Evolutionary conservation across 371 early-diverging fungal species (phyloP).

Genomic region (Circinella minor): DNA sequence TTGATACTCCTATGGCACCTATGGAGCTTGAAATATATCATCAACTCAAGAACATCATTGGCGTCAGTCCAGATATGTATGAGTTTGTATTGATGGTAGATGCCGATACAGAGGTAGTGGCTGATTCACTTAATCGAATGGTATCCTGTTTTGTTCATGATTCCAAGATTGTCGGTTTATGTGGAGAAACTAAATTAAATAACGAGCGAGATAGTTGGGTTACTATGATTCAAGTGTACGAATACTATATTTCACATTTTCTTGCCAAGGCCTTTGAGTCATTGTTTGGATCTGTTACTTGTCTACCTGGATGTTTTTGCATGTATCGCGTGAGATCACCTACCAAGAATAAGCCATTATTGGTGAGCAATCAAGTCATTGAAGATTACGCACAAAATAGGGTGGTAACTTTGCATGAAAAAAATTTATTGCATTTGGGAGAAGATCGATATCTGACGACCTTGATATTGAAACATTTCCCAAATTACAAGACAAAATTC

Average conservation of each 20-base stretch:
- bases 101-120: conserved; percentile 72
- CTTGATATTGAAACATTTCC: conserved; percentile 98
- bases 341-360: conserved; percentile 83
- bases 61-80: conserved; percentile 80
- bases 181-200: conserved; percentile 78
- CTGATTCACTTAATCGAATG: conserved; percentile 66
- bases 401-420: conserved; percentile 98
- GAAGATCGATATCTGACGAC: conserved; percentile 97
- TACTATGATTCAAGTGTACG: conserved; percentile 87
- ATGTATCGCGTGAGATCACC: conserved; percentile 90
- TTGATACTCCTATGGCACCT: conserved; percentile 78
- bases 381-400: conserved; percentile 93
- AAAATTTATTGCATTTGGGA: conserved; percentile 83
- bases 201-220: conserved; percentile 89
- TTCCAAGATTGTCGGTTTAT: conserved; percentile 77
- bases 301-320: conserved; percentile 91
- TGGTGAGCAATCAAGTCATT: conserved; percentile 90
- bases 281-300: conserved; percentile 87
- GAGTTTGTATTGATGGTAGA: conserved; percentile 71
- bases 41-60: conserved; percentile 87
- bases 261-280: conserved; percentile 81
- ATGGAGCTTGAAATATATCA: conserved; percentile 91
- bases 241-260: conserved; percentile 87
- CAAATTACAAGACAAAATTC: conserved; percentile 95
- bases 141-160: conserved; percentile 78